These are phyloP conservation scores for Beauveria brongniartii DNA, from an alignment of 2,329 filamentous ascomycete species.

Conservation along the genomic window DNA sequence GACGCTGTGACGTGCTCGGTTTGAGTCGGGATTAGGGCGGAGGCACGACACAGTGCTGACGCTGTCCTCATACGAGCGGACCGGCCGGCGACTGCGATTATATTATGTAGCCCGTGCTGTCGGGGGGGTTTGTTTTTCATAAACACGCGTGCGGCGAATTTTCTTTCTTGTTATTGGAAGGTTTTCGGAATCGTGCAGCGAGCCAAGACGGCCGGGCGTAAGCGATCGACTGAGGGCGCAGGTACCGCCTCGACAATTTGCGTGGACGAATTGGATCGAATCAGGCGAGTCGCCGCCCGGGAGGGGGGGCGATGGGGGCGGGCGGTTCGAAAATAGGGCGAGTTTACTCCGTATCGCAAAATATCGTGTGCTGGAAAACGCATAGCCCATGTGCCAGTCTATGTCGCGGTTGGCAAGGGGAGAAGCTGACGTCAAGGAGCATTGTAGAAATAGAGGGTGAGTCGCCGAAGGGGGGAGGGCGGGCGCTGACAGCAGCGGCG, in stretches of 20 bases:
- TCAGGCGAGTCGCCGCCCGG: neutral
- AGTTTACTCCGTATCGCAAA: neutral
- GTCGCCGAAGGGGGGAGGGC: neutral
- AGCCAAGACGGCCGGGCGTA: neutral
- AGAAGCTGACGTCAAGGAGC: constrained; percentile 1
- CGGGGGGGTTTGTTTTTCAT: neutral
- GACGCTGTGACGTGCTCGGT: neutral
- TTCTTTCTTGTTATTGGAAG: neutral
- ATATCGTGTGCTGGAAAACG: neutral
- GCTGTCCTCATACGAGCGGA: neutral
- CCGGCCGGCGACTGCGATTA: neutral
- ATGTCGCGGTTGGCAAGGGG: neutral
- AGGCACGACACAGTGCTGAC: neutral
- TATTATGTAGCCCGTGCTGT: neutral
- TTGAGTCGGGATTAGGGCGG: constrained; percentile 5
- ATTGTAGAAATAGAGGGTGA: neutral
- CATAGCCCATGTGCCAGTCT: neutral
- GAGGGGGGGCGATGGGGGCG: too few species aligned
- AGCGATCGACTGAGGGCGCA: neutral
- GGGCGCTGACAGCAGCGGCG: neutral
- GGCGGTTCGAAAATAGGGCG: neutral
- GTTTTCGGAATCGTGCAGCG: neutral
- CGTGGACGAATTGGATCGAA: neutral
- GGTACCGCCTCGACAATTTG: neutral
- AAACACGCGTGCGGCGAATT: neutral